A percentile compares a stretch with the other conserved stretches of the same genome.
Evolutionary conservation across 345 rosid species (phyloP).

Genomic region (Brassica rapa): DNA sequence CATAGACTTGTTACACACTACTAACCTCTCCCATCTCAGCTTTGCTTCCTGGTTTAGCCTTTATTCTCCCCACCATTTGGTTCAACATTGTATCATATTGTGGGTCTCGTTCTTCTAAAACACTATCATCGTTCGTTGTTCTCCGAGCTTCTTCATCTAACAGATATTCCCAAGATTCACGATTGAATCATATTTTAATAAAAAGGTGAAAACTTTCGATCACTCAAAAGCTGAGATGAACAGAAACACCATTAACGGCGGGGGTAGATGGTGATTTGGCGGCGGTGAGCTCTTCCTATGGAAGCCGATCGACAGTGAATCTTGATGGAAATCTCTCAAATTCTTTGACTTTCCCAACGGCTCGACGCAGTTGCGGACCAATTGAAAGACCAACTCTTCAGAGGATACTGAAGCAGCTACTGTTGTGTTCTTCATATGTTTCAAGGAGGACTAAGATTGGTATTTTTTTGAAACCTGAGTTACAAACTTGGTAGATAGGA

Average conservation of each 20-base stretch:
- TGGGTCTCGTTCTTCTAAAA: constrained; percentile 70
- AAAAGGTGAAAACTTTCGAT: constrained; percentile 29
- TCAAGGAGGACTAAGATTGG: background rate
- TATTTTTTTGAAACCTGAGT: no score
- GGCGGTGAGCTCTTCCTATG: constrained; percentile 41
- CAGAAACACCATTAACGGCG: constrained; percentile 37
- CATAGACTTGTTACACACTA: background rate
- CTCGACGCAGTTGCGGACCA: constrained; percentile 99
- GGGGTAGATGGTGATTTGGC: constrained; percentile 31
- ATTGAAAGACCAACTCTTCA: no score
- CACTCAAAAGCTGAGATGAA: constrained; percentile 16
- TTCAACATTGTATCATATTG: constrained; percentile 77
- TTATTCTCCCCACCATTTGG: constrained; percentile 88
- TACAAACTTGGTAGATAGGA: no score
- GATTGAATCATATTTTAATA: background rate
- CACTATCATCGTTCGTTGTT: constrained; percentile 49
- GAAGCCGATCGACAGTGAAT: constrained; percentile 39
- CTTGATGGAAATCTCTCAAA: constrained; percentile 50
- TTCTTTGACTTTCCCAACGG: constrained; percentile 64
- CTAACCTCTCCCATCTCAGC: constrained; percentile 93
- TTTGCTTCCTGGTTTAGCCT: constrained; percentile 78
- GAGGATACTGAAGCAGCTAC: background rate
- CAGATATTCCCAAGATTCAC: constrained; percentile 2
- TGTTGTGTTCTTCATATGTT: background rate
- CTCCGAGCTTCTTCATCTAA: constrained; percentile 45